phyloP scores from a whole-genome alignment of 352 stramenopile genomes.

The Plasmopara muralis region DNA sequence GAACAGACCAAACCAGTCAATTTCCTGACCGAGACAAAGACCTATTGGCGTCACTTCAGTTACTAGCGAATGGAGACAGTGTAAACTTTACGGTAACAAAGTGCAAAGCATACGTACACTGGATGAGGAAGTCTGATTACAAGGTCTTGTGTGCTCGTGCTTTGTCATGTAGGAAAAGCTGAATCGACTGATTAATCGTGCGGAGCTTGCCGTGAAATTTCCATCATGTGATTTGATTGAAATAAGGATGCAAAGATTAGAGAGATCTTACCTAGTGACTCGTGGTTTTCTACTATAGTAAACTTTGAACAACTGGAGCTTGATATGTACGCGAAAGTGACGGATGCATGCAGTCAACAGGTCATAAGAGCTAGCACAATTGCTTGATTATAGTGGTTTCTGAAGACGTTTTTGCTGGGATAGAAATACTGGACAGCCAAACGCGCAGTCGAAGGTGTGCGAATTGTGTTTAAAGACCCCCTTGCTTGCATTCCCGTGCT shows the following conservation, averaged over 20 bases:
- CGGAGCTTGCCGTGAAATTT: conserved; percentile 76
- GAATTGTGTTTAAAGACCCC: conserved; percentile 70
- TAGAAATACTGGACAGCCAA: conserved; percentile 66
- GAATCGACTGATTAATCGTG: conserved; percentile 74
- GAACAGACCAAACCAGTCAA: conserved; percentile 69
- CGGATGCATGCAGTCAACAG: conserved; percentile 52
- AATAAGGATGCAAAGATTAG: no score
- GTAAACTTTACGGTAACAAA: conserved; percentile 56
- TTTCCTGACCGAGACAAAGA: conserved; percentile 81
- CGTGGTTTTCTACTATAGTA: conserved; percentile 22
- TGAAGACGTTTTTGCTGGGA: background rate
- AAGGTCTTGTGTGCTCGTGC: background rate
- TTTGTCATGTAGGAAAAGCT: conserved; percentile 63
- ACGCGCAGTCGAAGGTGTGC: conserved; percentile 70
- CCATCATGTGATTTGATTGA: conserved; percentile 32
- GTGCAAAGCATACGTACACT: background rate
- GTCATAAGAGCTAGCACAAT: conserved; percentile 14
- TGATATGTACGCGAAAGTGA: conserved; percentile 65
- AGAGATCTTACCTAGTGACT: background rate
- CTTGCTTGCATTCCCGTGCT: conserved; percentile 62
- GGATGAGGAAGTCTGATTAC: background rate
- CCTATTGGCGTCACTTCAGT: conserved; percentile 53
- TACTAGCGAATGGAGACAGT: conserved; percentile 69
- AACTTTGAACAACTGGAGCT: conserved; percentile 84
- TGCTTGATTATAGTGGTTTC: background rate